A percentile compares a stretch with the other conserved stretches of the same genome.
phyloP scores from a whole-genome alignment of 2,329 filamentous ascomycete species.

The Fusarium stilboides region DNA sequence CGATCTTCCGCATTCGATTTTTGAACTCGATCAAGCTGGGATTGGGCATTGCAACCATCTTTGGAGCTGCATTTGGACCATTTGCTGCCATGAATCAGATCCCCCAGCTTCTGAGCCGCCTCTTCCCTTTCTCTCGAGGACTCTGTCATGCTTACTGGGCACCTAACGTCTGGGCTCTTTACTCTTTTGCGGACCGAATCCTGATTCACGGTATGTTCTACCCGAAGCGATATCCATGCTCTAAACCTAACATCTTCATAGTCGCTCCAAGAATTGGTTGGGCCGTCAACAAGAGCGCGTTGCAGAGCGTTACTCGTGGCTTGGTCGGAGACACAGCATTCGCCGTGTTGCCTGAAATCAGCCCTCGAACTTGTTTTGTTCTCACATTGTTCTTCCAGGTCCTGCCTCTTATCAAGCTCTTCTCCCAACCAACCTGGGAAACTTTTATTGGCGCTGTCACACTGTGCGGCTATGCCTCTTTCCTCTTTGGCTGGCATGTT shows the following conservation, averaged over 20 bases:
- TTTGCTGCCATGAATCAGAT: constrained; percentile 88
- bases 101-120: constrained; percentile 83
- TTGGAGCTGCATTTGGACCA: constrained; percentile 88
- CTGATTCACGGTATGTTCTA: constrained; percentile 79
- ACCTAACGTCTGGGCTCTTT: constrained; percentile 96
- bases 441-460: constrained; percentile 91
- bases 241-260: constrained; percentile 53
- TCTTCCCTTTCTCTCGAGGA: constrained; percentile 95
- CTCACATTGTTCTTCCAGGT: constrained; percentile 87
- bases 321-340: constrained; percentile 95
- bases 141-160: constrained; percentile 99
- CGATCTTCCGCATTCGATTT: constrained; percentile 81
- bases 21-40: constrained; percentile 89
- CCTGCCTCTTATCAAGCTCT: constrained; percentile 86
- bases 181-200: constrained; percentile 89
- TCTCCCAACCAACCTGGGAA: constrained; percentile 85
- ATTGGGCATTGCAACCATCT: constrained; percentile 77
- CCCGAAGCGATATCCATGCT: not conserved
- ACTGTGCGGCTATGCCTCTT: constrained; percentile 94
- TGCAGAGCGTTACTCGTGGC: constrained; percentile 92
- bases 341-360: constrained; percentile 90
- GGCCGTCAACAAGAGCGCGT: constrained; percentile 78
- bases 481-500: constrained; percentile 98
- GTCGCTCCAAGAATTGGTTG: constrained; percentile 88
- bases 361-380: constrained; percentile 83